A percentile compares a stretch with the other conserved stretches of the same genome.
These are phyloP conservation scores for Hirsutella minnesotensis DNA, from an alignment of 2,329 filamentous ascomycete genomes.

Conservation along the genomic window DNA sequence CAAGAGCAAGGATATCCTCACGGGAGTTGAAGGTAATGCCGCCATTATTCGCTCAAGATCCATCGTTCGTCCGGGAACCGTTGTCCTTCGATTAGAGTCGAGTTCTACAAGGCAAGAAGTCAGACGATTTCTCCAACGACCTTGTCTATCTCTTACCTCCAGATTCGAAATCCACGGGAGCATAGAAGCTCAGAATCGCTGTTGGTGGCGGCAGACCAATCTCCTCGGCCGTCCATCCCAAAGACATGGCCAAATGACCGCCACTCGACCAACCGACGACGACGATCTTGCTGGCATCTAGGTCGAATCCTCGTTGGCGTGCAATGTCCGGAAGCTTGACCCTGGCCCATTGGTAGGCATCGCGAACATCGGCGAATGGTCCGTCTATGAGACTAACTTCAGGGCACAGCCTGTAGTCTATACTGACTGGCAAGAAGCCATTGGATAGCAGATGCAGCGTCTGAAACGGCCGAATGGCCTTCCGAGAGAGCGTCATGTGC, in stretches of 20 bases:
- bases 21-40: too few species aligned
- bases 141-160: too few species aligned
- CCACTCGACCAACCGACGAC: slow-evolving; percentile 37
- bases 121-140: too few species aligned
- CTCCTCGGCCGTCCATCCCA: slow-evolving; percentile 22
- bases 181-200: background rate
- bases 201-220: background rate
- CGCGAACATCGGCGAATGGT: slow-evolving; percentile 30
- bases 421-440: slow-evolving; percentile 32
- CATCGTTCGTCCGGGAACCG: too few species aligned
- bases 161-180: too few species aligned
- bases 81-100: too few species aligned
- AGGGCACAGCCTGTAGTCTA: slow-evolving; percentile 40
- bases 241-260: slow-evolving; percentile 30
- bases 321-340: background rate
- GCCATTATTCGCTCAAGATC: too few species aligned
- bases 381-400: slow-evolving; percentile 32
- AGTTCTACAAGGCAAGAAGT: too few species aligned
- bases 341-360: slow-evolving; percentile 16
- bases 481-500: slow-evolving; percentile 25
- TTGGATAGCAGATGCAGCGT: slow-evolving; percentile 20
- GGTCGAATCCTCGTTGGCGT: background rate
- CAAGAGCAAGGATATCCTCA: too few species aligned
- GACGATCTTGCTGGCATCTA: slow-evolving; percentile 16
- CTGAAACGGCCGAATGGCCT: slow-evolving; percentile 24